Evolutionary conservation across 306 rosid species (phyloP), one percentile per base, ranked within the genome.

Genomic region (Ormosia semicastrata): DNA sequence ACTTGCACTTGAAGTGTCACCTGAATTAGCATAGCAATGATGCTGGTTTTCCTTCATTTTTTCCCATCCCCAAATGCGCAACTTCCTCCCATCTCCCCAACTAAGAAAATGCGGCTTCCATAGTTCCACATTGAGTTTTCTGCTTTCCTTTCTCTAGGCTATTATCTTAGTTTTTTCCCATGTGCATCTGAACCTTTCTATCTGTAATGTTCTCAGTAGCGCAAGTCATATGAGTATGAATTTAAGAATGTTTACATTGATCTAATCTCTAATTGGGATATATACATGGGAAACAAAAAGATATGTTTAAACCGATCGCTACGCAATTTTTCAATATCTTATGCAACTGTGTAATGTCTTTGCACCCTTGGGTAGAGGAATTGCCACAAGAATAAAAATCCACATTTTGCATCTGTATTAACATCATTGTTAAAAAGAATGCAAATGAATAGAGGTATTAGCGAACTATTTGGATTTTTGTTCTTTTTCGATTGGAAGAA

Each of bases 111-210:
- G 52, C 68, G 24, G 84, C 29, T 39, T 70, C 57, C 24, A 24
- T 24, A 24, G 24, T 24, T 24, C 24, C 64, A 43, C 49, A 40
- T 71, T 64, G 87, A 83, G 85, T 73, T 33, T 76, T 24, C 71
- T 71, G 52, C 58, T 71, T 50, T 36, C 33, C 58, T 32, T 70
- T 71, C 83, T 58, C 74, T 80, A 58, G 85, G 87, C 65, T 82
- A 34, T 13, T 82, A 62, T 63, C 58, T 1, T 33, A 47, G 54
- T 15, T 74, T 59, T 75, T 40, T 8, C 57, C 39, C 24, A 0
- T 24, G 24, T 24, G 24, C 24, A 24, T 52, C 39, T 7, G 11
- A 79, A 58, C 63, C 34, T 76, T 75, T 63, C 10, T 37, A 36
- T 56, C 33, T 70, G 67, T 50, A 46, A 14, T 73, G 66, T 82